Base-by-base conservation (phyloP, 495 filamentous ascomycete genomes). In the Xylona heveae region DNA sequence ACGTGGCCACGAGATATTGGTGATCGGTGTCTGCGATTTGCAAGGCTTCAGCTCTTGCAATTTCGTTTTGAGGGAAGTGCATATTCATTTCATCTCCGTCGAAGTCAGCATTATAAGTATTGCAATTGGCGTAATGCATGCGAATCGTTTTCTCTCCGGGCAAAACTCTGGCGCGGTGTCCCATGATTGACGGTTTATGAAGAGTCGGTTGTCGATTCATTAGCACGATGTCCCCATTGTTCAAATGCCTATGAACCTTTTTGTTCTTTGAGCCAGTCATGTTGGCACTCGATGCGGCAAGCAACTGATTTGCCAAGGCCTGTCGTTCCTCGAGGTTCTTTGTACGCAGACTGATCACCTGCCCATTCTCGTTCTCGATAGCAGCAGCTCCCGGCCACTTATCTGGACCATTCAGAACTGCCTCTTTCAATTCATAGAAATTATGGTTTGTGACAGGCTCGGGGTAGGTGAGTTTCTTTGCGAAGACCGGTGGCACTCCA, bases 81-180 rank as follows among this genome's bases (percentile, higher is more conserved):
- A 99, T 91, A 50, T 99, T 99, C 90, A 99, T 99, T 54, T 99
- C 90, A 44, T 99, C 90, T 50, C 90, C 90, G 49, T 99, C 90
- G 52, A 95, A 99, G 66, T 99, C 90, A n/a, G 90, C 90, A 43
- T 99, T 99, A 63, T 99, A 97, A 7, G 90, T 92, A 48, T 94
- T 95, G 53, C 88, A 94, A 50, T 99, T 99, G 36, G 90, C 85
- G 54, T 99, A 99, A 58, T 95, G 90, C 85, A 99, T 94, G 36
- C 90, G 83, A 47, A 99, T 83, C 0, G 85, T 93, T 52, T 85
- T 84, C 49, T 99, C 90, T 6, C 81, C 83, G 0, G 81, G 78
- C 9, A 99, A 59, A 1, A 99, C 83, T 38, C 81, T 69, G 30
- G 82, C 85, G 36, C 85, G 73, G 58, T 99, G 90, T 29, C 77